Conservation (phyloP, 805 yeast species). For the Cyberlindnera samutprakarnensis region DNA sequence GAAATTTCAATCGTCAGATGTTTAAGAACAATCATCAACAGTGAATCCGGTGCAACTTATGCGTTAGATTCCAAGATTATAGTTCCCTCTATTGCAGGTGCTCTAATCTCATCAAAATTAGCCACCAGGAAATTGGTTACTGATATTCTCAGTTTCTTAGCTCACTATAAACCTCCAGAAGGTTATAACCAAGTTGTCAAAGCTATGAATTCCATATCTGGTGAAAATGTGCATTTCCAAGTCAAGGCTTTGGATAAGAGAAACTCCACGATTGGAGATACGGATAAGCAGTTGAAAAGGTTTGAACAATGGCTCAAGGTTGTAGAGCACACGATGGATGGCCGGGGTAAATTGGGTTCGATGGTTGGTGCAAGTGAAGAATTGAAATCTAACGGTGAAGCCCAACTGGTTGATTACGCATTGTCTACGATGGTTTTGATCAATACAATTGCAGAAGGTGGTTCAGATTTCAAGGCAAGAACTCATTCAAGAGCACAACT, state of each 20-base stretch:
- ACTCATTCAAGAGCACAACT: conserved; percentile 54
- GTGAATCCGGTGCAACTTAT: conserved; percentile 52
- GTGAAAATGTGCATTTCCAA: conserved; percentile 24
- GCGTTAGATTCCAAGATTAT: conserved; percentile 38
- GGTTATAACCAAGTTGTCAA: conserved; percentile 52
- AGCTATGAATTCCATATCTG: conserved; percentile 21
- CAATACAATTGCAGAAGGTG: conserved; percentile 48
- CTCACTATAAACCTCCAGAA: conserved; percentile 35
- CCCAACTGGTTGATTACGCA: conserved; percentile 62
- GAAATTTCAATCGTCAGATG: conserved; percentile 77
- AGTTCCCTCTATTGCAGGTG: conserved; percentile 59
- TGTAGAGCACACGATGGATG: conserved; percentile 64
- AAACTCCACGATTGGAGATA: conserved; percentile 20
- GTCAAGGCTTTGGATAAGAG: conserved; percentile 28
- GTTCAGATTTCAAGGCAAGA: conserved; percentile 32
- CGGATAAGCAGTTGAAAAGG: conserved; percentile 30
- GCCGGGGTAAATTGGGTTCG: conserved; percentile 86
- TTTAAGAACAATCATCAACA: conserved; percentile 64
- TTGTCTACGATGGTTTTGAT: conserved; percentile 63
- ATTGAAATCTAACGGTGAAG: conserved; percentile 50
- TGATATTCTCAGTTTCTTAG: conserved; percentile 58
- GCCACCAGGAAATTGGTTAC: conserved; percentile 74
- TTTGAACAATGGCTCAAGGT: conserved; percentile 67
- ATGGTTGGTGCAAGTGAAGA: conserved; percentile 91
- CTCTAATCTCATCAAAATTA: conserved; percentile 66